Conservation (phyloP, 2,329 filamentous ascomycete species). For the Rutstroemia sp. region DNA sequence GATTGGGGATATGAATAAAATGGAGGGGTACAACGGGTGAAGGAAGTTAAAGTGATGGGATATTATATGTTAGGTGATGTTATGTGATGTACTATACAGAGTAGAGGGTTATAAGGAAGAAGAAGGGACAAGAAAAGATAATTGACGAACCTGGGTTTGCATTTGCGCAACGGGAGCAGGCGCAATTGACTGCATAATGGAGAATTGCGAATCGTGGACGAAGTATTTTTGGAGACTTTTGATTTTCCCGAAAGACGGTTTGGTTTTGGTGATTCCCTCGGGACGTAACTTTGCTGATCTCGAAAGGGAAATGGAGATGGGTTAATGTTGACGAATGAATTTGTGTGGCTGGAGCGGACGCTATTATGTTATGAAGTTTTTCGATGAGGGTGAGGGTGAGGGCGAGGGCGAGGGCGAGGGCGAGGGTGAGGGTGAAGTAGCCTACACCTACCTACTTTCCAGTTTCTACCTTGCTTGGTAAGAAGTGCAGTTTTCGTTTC, state of each 20-base stretch:
- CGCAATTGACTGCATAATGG: conserved; percentile 27
- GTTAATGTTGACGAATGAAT: conserved; percentile 1
- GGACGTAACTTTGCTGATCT: not conserved
- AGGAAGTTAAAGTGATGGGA: not conserved
- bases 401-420: no score
- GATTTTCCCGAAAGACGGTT: not conserved
- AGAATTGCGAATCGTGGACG: not conserved
- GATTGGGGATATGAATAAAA: conserved; percentile 2
- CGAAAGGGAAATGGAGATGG: not conserved
- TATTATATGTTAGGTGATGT: not conserved
- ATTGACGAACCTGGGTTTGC: conserved; percentile 24
- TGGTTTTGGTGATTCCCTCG: not conserved
- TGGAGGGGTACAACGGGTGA: conserved; percentile 7
- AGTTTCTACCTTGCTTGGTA: no score
- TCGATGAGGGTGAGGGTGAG: no score
- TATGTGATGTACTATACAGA: not conserved
- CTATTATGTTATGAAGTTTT: no score
- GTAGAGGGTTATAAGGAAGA: not conserved
- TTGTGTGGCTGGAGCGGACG: not conserved
- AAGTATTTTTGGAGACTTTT: not conserved
- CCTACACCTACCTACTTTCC: no score
- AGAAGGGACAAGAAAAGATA: conserved; percentile 3
- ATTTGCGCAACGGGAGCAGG: conserved; percentile 25
- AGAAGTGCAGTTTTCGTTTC: no score
- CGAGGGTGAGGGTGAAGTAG: no score